Conservation (phyloP, 345 rosid species). For the Limnanthes douglasii region DNA sequence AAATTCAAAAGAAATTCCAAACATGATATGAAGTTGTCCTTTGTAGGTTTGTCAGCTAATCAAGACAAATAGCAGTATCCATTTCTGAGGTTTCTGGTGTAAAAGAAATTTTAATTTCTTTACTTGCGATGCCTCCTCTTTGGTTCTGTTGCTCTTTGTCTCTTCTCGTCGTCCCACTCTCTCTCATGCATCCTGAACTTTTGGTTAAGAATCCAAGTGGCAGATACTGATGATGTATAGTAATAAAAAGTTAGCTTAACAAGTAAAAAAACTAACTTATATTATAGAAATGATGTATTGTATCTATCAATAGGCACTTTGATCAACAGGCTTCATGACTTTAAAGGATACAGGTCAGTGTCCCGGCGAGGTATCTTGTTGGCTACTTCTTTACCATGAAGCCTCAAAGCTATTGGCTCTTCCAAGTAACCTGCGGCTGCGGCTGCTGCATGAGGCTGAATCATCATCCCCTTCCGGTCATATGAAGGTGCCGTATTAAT, state of each 20-base stretch:
- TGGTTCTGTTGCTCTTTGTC: slow-evolving; percentile 81
- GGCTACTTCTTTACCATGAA: slow-evolving; percentile 61
- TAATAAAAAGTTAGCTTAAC: no score
- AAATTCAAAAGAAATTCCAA: no score
- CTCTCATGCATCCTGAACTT: slow-evolving; percentile 58
- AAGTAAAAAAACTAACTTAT: no score
- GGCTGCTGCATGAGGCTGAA: slow-evolving; percentile 47
- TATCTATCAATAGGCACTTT: slow-evolving; percentile 4
- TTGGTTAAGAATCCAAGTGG: slow-evolving; percentile 33
- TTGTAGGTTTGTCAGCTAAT: no score
- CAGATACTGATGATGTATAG: neutral
- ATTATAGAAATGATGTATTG: slow-evolving; percentile 5
- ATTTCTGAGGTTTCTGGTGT: no score
- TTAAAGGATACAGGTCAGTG: slow-evolving; percentile 81
- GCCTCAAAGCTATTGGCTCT: slow-evolving; percentile 53
- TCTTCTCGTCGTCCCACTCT: slow-evolving; percentile 98
- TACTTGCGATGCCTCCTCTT: slow-evolving; percentile 95
- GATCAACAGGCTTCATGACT: slow-evolving; percentile 4
- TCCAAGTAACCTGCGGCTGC: slow-evolving; percentile 65
- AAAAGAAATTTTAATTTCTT: no score
- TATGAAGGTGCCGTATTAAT: slow-evolving; percentile 42
- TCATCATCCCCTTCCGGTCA: no score
- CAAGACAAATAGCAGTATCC: no score
- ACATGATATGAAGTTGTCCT: no score
- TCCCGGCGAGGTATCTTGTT: slow-evolving; percentile 85